A percentile compares a stretch with the other conserved stretches of the same genome.
These are phyloP conservation scores for Geosmithia putterillii DNA, from an alignment of 2,329 filamentous ascomycete genomes.

Conservation along the genomic window DNA sequence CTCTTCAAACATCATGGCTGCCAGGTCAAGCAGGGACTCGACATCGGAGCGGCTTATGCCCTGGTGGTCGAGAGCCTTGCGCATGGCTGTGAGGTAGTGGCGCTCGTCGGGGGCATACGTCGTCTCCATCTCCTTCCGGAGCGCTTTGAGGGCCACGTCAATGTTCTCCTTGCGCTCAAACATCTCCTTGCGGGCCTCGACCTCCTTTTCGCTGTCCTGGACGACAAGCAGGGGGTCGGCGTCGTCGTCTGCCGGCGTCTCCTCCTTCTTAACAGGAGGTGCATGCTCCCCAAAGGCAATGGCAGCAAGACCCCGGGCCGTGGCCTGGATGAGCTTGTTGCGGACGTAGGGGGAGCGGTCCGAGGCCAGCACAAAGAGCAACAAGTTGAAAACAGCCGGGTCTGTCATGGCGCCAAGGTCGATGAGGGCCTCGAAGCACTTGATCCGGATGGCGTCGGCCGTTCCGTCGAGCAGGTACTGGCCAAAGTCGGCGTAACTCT, in stretches of 20 bases:
- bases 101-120: constrained; percentile 23
- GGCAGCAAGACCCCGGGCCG: constrained; percentile 46
- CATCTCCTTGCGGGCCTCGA: constrained; percentile 48
- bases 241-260: constrained; percentile 10
- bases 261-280: constrained; percentile 27
- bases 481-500: constrained; percentile 41
- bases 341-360: constrained; percentile 54
- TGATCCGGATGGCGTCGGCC: constrained; percentile 49
- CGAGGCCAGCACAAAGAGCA: constrained; percentile 46
- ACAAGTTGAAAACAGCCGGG: constrained; percentile 38
- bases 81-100: constrained; percentile 27
- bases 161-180: constrained; percentile 54
- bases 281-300: constrained; percentile 51
- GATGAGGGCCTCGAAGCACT: constrained; percentile 51
- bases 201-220: constrained; percentile 30
- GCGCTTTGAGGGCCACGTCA: constrained; percentile 35
- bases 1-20: constrained; percentile 33
- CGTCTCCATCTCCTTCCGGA: constrained; percentile 30
- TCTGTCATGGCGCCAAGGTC: constrained; percentile 50
- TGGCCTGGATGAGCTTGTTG: constrained; percentile 43
- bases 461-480: constrained; percentile 56
- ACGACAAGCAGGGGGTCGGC: constrained; percentile 26
- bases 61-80: constrained; percentile 26
- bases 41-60: constrained; percentile 26
- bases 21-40: constrained; percentile 28